Evolutionary conservation across 495 filamentous ascomycete genomes (phyloP), one percentile per base, ranked within the genome.

Genomic region (Penicillium daleae): DNA sequence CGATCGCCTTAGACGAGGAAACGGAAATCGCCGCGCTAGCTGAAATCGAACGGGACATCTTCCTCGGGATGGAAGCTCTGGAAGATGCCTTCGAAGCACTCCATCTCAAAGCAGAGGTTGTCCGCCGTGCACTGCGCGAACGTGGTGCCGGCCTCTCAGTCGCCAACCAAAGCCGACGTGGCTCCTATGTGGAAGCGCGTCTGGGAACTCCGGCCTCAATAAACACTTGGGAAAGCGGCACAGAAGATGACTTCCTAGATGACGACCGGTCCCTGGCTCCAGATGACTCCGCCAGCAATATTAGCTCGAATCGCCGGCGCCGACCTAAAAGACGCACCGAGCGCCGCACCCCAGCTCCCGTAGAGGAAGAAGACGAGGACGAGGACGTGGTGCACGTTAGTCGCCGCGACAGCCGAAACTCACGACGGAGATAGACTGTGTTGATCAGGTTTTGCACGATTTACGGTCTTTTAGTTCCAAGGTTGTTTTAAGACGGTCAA

Each of bases 21-120:
- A 90, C 90, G 48, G 95, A 99, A 71, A 94, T 98, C 59, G 88
- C 90, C 0, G 86, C 90, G 12, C 79, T 98, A 10, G 94, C 92
- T 2, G 92, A 97, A 72, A 85, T 99, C 40, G 95, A 99, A 70
- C 87, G 92, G 6, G 93, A 97, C 66, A 96, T 99, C 64, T 97
- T 91, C 78, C 84, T 85, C 29, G 89, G 92, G 46, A 97, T 99
- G 90, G 95, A 98, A 75, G 87, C 89, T 15, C 85, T 99, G 33
- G 96, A 98, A 75, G 91, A 97, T 71, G 93, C 95, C 4, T 97
- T 99, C 64, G 96, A 98, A 77, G 90, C 87, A 48, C 85, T 99
- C 32, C 96, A 99, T 68, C 81, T 82, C 66, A 90, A 88, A 68
- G 93, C 96, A 17, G 92, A 98, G 68, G 71, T 80, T 0, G 91